These are phyloP conservation scores for Lumnitzera littorea DNA, from an alignment of 345 rosid species.

Conservation along the genomic window DNA sequence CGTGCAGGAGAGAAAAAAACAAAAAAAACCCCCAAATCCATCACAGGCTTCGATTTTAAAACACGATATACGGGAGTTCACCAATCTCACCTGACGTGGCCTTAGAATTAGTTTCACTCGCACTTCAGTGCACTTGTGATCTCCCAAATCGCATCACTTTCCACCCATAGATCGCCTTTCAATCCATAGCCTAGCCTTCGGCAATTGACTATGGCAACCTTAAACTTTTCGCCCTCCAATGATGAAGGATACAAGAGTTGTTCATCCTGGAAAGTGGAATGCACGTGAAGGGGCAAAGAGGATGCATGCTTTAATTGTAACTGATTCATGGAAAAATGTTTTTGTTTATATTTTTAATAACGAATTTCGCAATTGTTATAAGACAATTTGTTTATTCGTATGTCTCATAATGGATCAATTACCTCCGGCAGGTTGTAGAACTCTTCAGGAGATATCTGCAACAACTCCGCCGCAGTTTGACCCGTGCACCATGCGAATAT, in stretches of 20 bases:
- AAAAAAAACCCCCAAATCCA: no score
- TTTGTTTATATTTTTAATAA: background rate
- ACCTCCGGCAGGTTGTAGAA: conserved; percentile 86
- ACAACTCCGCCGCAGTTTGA: conserved; percentile 78
- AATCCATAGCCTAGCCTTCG: conserved; percentile 17
- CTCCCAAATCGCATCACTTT: conserved; percentile 54
- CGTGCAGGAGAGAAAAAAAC: no score
- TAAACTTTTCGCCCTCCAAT: conserved; percentile 61
- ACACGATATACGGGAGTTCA: no score
- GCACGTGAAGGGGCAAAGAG: no score
- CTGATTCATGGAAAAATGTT: background rate
- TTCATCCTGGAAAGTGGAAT: conserved; percentile 52
- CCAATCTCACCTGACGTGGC: no score
- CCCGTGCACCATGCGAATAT: conserved; percentile 69
- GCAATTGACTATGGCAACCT: conserved; percentile 62
- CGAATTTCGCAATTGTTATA: no score
- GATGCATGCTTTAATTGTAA: no score
- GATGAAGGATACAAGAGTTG: conserved; percentile 80
- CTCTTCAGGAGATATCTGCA: conserved; percentile 82
- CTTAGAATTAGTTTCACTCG: conserved; percentile 8
- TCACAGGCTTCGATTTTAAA: no score
- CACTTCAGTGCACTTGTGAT: conserved; percentile 67
- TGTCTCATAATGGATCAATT: conserved; percentile 5
- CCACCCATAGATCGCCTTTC: conserved; percentile 9
- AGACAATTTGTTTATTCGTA: background rate